A percentile compares a stretch with the other conserved stretches of the same genome.
Conservation (phyloP, 306 rosid genomes). For the Coriaria nepalensis region DNA sequence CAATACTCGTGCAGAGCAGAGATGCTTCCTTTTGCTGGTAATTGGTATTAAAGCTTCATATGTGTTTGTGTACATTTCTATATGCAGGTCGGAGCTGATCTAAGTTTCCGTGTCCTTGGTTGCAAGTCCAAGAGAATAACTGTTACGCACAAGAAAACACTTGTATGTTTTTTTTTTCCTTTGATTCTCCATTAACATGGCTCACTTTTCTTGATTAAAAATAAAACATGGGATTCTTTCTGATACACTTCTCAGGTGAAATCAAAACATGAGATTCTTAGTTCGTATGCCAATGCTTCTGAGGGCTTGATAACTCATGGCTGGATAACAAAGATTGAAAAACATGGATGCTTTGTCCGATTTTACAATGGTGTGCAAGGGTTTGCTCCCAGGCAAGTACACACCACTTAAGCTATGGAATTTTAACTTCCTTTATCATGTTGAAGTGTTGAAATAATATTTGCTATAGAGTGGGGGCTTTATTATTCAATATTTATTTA, state of each 20-base stretch:
- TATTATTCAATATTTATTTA: too few relatives aligned
- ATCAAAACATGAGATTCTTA: constrained; percentile 63
- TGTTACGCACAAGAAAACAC: constrained; percentile 90
- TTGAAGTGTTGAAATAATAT: background rate
- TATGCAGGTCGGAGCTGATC: constrained; percentile 81
- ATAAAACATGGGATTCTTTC: constrained; percentile 55
- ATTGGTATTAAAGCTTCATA: constrained; percentile 6
- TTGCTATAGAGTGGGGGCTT: too few relatives aligned
- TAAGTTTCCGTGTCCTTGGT: constrained; percentile 83
- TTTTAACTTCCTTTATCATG: background rate
- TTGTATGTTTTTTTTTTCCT: constrained; percentile 34
- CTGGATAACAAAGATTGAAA: constrained; percentile 89
- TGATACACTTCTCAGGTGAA: constrained; percentile 44
- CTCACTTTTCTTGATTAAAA: constrained; percentile 41
- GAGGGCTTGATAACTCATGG: constrained; percentile 87
- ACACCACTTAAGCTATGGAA: constrained; percentile 10
- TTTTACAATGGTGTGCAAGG: constrained; percentile 95
- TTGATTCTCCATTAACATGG: background rate
- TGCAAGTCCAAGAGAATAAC: constrained; percentile 92
- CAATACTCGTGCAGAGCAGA: background rate
- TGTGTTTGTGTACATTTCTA: constrained; percentile 17
- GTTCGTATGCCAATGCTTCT: constrained; percentile 66
- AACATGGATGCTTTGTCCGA: constrained; percentile 77
- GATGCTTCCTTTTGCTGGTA: constrained; percentile 7
- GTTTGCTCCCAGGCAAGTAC: constrained; percentile 74